Percentiles rank a stretch among this genome's conserved stretches.
These are phyloP conservation scores for Solanum chilense DNA, from an alignment of 257 asterid species.

Conservation along the genomic window DNA sequence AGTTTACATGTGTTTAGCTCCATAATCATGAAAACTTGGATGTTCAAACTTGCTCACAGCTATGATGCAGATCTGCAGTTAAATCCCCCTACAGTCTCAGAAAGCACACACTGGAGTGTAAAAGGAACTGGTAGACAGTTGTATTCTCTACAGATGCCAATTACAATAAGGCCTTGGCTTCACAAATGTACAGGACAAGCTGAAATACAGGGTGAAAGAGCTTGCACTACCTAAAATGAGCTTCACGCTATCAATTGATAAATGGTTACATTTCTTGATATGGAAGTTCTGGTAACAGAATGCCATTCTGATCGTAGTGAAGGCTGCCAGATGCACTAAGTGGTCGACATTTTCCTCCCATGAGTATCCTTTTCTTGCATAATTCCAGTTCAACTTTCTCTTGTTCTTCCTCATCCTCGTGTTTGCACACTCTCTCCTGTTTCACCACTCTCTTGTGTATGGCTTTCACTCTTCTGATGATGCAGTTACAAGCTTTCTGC, in stretches of 20 bases:
- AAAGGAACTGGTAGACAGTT: not conserved
- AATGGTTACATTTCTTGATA: not conserved
- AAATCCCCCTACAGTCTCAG: not conserved
- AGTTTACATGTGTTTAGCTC: not conserved
- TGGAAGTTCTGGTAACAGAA: slow-evolving; percentile 34
- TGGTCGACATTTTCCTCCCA: slow-evolving; percentile 61
- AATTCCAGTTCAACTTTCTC: slow-evolving; percentile 21
- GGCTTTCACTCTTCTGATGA: not conserved
- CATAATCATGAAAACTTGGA: not conserved
- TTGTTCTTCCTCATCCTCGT: not conserved
- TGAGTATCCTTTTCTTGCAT: slow-evolving; percentile 66
- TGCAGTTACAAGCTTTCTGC: not conserved
- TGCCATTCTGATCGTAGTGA: slow-evolving; percentile 44
- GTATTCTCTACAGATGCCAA: not conserved
- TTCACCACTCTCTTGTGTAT: not conserved
- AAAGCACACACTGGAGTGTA: not conserved
- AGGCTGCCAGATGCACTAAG: slow-evolving; percentile 40
- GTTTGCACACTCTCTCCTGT: not conserved
- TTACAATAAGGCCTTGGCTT: not conserved
- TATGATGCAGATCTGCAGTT: not conserved
- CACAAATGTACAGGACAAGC: not conserved
- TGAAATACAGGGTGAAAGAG: not conserved
- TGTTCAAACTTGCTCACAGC: not conserved
- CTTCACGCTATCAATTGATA: not conserved
- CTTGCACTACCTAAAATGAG: not conserved